Base-by-base conservation (phyloP, 441 rosid genomes). In the Pelargonium fulgidum region DNA sequence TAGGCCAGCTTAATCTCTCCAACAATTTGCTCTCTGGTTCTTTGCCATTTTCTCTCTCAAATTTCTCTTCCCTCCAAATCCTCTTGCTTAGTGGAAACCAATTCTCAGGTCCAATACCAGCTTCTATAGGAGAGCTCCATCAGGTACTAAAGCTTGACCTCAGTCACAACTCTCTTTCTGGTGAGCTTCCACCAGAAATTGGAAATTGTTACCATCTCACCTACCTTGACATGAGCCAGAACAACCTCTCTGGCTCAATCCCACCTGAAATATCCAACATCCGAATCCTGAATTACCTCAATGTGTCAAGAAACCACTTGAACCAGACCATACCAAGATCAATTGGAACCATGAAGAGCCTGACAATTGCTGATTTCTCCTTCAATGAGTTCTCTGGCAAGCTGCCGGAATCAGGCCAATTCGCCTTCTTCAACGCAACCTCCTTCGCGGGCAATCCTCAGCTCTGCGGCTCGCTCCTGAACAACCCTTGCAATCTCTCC, bases 401-500 rank as follows among this genome's bases (percentile, higher is more conserved):
- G 76, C 41, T 84, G n/a, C 85, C 87, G 0, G 85, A 82, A 24
- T 71, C 79, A 0, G 87, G 85, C 64, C 87, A 84, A 74, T 82
- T 84, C 61, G 12, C 76, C 0, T 76, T 80, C 72, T 77, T 84
- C 17, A 84, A 82, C 8, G 84, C 82, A 64, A 76, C 85, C 50
- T 80, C 87, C 64, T 82, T 84, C 39, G 84, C 83, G 0, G 87
- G 87, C n/a, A 84, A 84, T 72, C 85, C 82, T 68, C 84, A 73
- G 47, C 85, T 84, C 10, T 84, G 87, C 20, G 87, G 85, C 17
- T 64, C 80, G 45, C 77, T 80, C 76, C 59, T 84, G 11, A 76
- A 75, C 73, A 81, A 84, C 66, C 87, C 87, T 33, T 84, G 87
- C 78, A 80, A 82, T 61, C 19, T 78, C 62, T 64, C 80, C 13